Evolutionary conservation across 1,284 basidiomycete genomes (phyloP).

Genomic region (Austroboletus novae-zelandiae): DNA sequence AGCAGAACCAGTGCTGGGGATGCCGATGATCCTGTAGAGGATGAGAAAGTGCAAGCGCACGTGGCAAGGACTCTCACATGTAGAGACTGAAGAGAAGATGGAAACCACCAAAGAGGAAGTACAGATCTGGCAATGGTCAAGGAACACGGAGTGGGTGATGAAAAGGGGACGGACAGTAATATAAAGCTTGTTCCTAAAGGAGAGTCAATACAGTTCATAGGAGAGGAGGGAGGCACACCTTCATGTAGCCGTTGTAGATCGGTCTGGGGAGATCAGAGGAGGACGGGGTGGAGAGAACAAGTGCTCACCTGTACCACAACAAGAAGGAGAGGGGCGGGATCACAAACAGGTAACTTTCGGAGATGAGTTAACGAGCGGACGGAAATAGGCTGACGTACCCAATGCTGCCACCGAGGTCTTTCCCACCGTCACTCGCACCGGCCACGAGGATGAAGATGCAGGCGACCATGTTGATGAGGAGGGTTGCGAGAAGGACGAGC

Average conservation of each 20-base stretch:
- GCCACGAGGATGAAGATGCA: slow-evolving; percentile 84
- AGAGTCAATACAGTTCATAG: slow-evolving; percentile 11
- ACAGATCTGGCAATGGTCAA: slow-evolving; percentile 65
- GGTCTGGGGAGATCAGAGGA: slow-evolving; percentile 52
- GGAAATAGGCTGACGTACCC: slow-evolving; percentile 50
- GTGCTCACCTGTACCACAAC: slow-evolving; percentile 88
- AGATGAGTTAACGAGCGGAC: slow-evolving; percentile 25
- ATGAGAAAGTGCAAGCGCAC: slow-evolving; percentile 18
- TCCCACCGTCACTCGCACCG: slow-evolving; percentile 74
- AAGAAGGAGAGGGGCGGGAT: slow-evolving; percentile 84
- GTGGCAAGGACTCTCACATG: slow-evolving; percentile 57
- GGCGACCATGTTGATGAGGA: slow-evolving; percentile 88
- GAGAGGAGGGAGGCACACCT: slow-evolving; percentile 50
- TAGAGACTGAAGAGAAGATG: slow-evolving; percentile 89
- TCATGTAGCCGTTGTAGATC: slow-evolving; percentile 96
- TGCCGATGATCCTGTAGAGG: slow-evolving; percentile 75
- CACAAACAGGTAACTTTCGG: slow-evolving; percentile 74
- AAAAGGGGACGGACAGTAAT: slow-evolving; percentile 62
- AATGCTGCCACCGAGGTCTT: slow-evolving; percentile 78
- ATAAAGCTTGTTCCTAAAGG: slow-evolving; percentile 75
- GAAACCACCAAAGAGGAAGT: slow-evolving; percentile 93
- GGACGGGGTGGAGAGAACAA: not conserved
- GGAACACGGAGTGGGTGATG: not conserved
- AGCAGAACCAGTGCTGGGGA: slow-evolving; percentile 89
- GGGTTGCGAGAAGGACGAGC: slow-evolving; percentile 76